Base-by-base conservation (phyloP, 257 asterid genomes). In the Fraxinus quadrangulata region DNA sequence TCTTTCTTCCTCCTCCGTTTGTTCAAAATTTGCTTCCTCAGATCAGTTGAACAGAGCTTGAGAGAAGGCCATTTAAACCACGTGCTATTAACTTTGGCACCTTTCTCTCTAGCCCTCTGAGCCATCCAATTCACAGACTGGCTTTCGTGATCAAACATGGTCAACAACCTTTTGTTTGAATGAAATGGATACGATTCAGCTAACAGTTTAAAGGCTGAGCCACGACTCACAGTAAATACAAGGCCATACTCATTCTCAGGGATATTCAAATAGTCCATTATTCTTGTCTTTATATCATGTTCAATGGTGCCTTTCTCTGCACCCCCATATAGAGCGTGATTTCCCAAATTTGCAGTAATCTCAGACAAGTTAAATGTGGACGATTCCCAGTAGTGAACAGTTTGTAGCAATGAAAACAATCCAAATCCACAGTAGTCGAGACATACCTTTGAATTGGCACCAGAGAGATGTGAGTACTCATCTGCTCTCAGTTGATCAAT, bases 361-460 rank as follows among this genome's bases (percentile, higher is more conserved):
- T 84, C 87, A 66, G 75, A 74, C 42, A 81, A 71, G 72, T 78
- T 78, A 78, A 84, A 84, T 65, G 85, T 78, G 34, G 81, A 74
- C 34, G 85, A 77, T 5, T 80, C 85, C 83, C 85, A 81, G 54
- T 78, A 75, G 33, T 81, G 79, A 23, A 84, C 67, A 13, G 83
- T 77, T 65, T 84, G 87, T 77, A 69, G 61, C 28, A 45, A 81
- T 19, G 87, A 84, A 73, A 84, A 81, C 78, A 81, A 70, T 17
- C 87, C 87, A 67, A 78, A 84, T 26, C 87, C 87, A 81, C 87
- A 84, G 76, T 84, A 84, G 78, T 84, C 85, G 75, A 84, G 87
- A 67, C 85, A 84, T 84, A 84, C 87, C 83, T 84, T 84, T 6
- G 85, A 75, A 39, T 67, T 75, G 11, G 68, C 26, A 23, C 72